Evolutionary conservation across 2,329 filamentous ascomycete species (phyloP), one percentile per base, ranked within the genome.

Genomic region (Chaetomiaceae sp.): DNA sequence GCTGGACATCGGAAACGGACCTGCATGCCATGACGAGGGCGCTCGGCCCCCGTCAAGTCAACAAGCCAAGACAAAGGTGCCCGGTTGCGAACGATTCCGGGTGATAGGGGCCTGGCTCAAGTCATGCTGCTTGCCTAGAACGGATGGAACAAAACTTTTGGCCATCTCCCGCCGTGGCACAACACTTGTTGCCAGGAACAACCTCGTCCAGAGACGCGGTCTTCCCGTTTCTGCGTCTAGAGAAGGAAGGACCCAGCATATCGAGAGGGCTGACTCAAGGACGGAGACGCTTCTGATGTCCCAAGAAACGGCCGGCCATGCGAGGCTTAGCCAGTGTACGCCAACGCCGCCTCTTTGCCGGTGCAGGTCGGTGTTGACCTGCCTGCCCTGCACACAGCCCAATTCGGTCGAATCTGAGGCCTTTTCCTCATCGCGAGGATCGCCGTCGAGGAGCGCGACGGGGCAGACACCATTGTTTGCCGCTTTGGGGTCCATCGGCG

Each of bases 31-130:
- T n/a, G n/a, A n/a, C 61, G 42, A 38, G 50, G 34, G 46, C 48
- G 43, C 50, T 58, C 56, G 48, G 34, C 53, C 59, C 57, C 30
- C 50, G 53, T 46, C 55, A 43, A 52, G 51, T 49, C 48, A 27
- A 16, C 48, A 45, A n/a, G 53, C 56, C 58, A 59, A 56, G 53
- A 57, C 55, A 47, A 54, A 53, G 29, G 27, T 43, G 60, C 57
- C 56, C 52, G 60, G 58, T 55, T 60, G 49, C 55, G 46, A 38
- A 45, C 42, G 54, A 54, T 51, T 62, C 59, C 57, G 58, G 56
- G 33, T 16, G 29, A 38, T n/a, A 37, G 47, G 49, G 33, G 32
- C 37, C 54, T 58, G 50, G 58, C 54, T 56, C 55, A 59, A 58
- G 56, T 62, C 61, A 64, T 62, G 62, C 62, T 52, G 37, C 7